Evolutionary conservation across 352 stramenopile species (phyloP).

Genomic region (Globisporangium ultimum): DNA sequence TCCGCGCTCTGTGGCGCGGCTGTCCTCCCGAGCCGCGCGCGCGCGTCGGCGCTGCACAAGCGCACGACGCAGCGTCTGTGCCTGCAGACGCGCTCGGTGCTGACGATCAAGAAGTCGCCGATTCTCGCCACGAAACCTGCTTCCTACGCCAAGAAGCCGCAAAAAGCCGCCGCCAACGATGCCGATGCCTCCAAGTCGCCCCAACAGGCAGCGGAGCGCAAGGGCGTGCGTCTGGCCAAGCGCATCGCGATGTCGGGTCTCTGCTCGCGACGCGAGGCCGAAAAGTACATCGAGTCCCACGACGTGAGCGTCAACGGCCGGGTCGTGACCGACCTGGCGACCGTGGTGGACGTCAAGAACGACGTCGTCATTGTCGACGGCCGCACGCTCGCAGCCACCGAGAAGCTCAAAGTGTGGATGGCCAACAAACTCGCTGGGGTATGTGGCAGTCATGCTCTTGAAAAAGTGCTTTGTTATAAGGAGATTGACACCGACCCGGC

Average conservation of each 20-base stretch:
- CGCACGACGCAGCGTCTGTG: neutral
- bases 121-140: constrained; percentile 13
- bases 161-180: constrained; percentile 5
- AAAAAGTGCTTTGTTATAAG: neutral
- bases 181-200: neutral
- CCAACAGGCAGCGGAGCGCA: neutral
- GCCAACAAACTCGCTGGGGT: constrained; percentile 86
- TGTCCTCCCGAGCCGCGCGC: too few species aligned
- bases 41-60: neutral
- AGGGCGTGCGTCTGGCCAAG: constrained; percentile 66
- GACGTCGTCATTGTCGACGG: constrained; percentile 64
- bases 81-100: constrained; percentile 9
- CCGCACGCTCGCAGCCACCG: constrained; percentile 28
- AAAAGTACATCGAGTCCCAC: constrained; percentile 71
- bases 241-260: constrained; percentile 78
- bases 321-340: constrained; percentile 51
- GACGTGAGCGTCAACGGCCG: constrained; percentile 78
- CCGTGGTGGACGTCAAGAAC: constrained; percentile 44
- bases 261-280: constrained; percentile 80
- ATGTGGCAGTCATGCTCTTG: constrained; percentile 16
- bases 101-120: constrained; percentile 29
- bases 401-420: constrained; percentile 75
- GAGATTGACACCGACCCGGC: too few species aligned
- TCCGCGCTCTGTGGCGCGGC: neutral
- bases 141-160: constrained; percentile 10